Evolutionary conservation across 1,139 yeast genomes (phyloP).

Genomic region (Nematodospora anomalae): DNA sequence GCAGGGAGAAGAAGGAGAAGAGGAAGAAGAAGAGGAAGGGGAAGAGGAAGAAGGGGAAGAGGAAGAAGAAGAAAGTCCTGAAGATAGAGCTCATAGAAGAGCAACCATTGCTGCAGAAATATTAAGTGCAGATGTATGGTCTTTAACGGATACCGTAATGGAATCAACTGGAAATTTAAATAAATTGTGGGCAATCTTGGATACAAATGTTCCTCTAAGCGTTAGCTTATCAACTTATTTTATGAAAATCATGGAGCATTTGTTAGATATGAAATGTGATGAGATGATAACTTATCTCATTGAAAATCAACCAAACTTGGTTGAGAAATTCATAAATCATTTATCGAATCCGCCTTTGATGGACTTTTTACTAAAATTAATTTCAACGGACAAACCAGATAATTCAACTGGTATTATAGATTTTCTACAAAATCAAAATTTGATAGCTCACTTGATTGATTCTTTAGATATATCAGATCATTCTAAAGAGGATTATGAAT

Average conservation of each 20-base stretch:
- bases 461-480: conserved; percentile 46
- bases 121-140: conserved; percentile 91
- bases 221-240: conserved; percentile 82
- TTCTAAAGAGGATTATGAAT: conserved; percentile 32
- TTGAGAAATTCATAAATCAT: conserved; percentile 71
- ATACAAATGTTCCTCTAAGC: conserved; percentile 55
- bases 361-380: conserved; percentile 78
- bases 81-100: conserved; percentile 61
- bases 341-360: conserved; percentile 81
- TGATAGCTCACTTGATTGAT: conserved; percentile 58
- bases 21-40: conserved; percentile 18
- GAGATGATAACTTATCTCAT: conserved; percentile 71
- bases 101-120: conserved; percentile 92
- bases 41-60: conserved; percentile 26
- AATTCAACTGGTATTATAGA: conserved; percentile 76
- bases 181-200: conserved; percentile 78
- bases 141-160: conserved; percentile 87
- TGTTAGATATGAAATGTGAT: conserved; percentile 86
- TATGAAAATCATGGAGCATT: conserved; percentile 91
- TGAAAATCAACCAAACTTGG: conserved; percentile 62
- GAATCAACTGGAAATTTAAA: conserved; percentile 65
- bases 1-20: conserved; percentile 14
- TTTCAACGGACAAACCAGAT: conserved; percentile 79
- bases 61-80: conserved; percentile 37
- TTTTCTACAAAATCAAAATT: conserved; percentile 61